phyloP scores from a whole-genome alignment of 225 moss, liverwort and hornwort species.

The Straminergon stramineum region DNA sequence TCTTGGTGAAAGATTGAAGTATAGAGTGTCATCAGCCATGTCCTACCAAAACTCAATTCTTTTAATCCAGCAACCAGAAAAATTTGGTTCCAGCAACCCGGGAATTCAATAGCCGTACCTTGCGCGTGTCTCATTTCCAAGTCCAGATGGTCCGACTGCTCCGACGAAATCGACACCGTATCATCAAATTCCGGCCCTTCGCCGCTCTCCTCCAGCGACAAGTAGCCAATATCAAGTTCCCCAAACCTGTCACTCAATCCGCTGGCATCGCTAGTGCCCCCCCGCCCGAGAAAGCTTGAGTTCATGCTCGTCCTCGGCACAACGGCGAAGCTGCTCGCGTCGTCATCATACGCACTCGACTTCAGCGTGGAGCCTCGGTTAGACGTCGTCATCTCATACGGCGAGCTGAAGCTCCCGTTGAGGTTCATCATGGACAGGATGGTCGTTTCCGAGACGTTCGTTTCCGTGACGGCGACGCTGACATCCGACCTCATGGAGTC shows the following conservation, averaged over 20 bases:
- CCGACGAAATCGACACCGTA: constrained; percentile 40
- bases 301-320: constrained; percentile 39
- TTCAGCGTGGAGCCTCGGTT: constrained; percentile 24
- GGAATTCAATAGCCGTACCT: constrained; percentile 1
- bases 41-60: not conserved
- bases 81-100: not conserved
- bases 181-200: constrained; percentile 45
- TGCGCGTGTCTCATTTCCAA: constrained; percentile 3
- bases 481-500: constrained; percentile 25
- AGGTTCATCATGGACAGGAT: constrained; percentile 46
- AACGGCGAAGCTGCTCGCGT: constrained; percentile 45
- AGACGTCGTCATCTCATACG: constrained; percentile 6
- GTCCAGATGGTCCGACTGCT: constrained; percentile 22
- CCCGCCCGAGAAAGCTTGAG: constrained; percentile 19
- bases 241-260: constrained; percentile 37
- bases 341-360: constrained; percentile 49
- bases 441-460: constrained; percentile 30
- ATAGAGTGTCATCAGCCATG: not conserved
- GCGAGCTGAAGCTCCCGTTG: constrained; percentile 35
- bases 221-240: constrained; percentile 44
- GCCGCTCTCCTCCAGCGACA: constrained; percentile 44
- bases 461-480: constrained; percentile 26
- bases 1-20: not conserved
- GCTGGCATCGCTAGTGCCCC: constrained; percentile 20
- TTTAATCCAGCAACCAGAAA: not conserved